A percentile compares a stretch with the other conserved stretches of the same genome.
Evolutionary conservation across 306 rosid genomes (phyloP).

Genomic region (Prinsepia uniflora): DNA sequence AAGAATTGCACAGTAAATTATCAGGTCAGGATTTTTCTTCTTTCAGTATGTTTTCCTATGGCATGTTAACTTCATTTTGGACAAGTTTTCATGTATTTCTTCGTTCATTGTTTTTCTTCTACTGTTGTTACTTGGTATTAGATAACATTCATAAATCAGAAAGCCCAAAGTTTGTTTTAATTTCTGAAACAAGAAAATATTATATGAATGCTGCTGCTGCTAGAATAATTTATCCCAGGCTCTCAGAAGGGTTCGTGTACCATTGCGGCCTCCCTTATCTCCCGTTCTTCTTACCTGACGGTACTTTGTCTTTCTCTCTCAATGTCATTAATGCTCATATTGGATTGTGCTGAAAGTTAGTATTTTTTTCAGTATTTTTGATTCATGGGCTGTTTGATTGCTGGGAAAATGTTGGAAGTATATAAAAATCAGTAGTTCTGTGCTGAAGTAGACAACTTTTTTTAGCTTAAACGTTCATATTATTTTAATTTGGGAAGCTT

Average conservation of each 20-base stretch:
- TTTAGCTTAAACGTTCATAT: neutral
- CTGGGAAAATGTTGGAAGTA: neutral
- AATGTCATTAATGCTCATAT: neutral
- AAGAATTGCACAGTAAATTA: too few species aligned
- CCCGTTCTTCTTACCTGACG: constrained; percentile 73
- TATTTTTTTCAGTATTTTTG: neutral
- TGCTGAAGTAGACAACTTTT: neutral
- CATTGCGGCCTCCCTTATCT: constrained; percentile 81
- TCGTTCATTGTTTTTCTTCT: too few species aligned
- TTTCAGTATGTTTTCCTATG: too few species aligned
- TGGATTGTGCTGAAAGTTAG: neutral
- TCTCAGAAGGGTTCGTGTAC: constrained; percentile 37
- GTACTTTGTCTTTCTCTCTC: constrained; percentile 33
- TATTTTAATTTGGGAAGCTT: neutral
- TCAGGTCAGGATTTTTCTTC: too few species aligned
- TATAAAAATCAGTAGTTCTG: neutral
- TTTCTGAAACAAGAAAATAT: neutral
- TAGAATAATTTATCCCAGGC: neutral
- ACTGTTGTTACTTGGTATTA: too few species aligned
- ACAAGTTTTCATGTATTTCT: too few species aligned
- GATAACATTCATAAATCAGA: too few species aligned
- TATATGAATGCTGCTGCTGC: neutral
- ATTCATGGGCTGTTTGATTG: neutral
- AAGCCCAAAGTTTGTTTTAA: too few species aligned
- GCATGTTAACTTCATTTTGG: too few species aligned